These are phyloP conservation scores for Escallonia herrerae DNA, from an alignment of 129 eudicot genomes.

Conservation along the genomic window DNA sequence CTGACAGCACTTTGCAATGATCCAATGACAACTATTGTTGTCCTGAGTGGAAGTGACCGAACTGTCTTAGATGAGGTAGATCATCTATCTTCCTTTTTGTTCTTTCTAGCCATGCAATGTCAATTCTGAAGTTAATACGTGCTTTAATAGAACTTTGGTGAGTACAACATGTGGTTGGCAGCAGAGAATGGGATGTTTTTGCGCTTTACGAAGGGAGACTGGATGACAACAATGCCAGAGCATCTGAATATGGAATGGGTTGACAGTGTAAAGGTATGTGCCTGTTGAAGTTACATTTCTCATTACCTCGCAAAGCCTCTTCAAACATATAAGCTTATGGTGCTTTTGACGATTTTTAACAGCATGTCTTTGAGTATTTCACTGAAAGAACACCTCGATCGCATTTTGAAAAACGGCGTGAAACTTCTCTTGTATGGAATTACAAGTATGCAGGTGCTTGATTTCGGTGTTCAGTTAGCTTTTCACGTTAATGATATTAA, in stretches of 20 bases:
- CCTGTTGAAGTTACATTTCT: not conserved
- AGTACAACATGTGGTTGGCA: conserved; percentile 90
- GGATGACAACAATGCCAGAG: conserved; percentile 99
- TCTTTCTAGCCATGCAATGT: conserved; percentile 1
- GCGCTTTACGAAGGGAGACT: conserved; percentile 70
- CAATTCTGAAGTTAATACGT: conserved; percentile 5
- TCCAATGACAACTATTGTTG: conserved; percentile 76
- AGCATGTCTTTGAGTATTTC: conserved; percentile 94
- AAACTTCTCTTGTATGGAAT: conserved; percentile 93
- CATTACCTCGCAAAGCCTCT: conserved; percentile 1
- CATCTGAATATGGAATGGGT: conserved; percentile 90
- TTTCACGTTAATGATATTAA: not conserved
- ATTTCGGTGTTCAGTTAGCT: not conserved
- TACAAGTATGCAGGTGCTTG: conserved; percentile 84
- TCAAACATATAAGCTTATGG: not conserved
- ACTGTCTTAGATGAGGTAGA: conserved; percentile 64
- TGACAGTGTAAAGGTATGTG: conserved; percentile 64
- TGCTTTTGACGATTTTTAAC: conserved; percentile 19
- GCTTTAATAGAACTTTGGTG: conserved; percentile 63
- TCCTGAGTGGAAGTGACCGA: conserved; percentile 90
- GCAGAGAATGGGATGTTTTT: conserved; percentile 97
- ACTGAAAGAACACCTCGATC: conserved; percentile 93
- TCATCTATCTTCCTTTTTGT: not conserved
- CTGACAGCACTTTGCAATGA: conserved; percentile 54
- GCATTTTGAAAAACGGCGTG: conserved; percentile 63